A percentile compares a stretch with the other conserved stretches of the same genome.
Evolutionary conservation across 306 rosid species (phyloP).

Genomic region (Malus sieversii): DNA sequence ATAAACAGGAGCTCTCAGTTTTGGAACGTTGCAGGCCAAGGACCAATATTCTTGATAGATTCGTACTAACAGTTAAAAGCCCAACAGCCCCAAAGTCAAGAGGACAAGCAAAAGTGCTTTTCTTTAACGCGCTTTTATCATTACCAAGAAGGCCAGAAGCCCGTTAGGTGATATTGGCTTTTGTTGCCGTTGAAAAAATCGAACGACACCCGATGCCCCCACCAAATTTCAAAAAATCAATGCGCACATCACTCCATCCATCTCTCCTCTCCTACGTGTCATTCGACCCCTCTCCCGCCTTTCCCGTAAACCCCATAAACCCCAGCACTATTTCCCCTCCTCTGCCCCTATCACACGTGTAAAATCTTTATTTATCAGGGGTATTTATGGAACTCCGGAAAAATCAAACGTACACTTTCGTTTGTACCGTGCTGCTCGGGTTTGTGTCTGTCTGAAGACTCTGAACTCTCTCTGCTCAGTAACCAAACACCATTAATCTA

Average conservation of each 20-base stretch:
- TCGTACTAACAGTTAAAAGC: background rate
- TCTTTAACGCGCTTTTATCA: background rate
- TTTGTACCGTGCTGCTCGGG: background rate
- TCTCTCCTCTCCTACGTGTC: background rate
- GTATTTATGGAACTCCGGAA: background rate
- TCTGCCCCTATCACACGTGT: background rate
- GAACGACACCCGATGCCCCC: background rate
- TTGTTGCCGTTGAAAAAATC: background rate
- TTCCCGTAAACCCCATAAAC: background rate
- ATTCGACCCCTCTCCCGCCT: background rate
- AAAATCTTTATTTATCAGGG: background rate
- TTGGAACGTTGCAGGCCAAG: background rate
- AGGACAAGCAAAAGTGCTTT: background rate
- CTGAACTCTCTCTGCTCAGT: background rate
- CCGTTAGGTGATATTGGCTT: background rate
- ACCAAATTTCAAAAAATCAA: conserved; percentile 3
- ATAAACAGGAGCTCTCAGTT: no score
- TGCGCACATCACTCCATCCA: background rate
- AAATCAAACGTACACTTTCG: background rate
- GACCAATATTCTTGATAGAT: background rate
- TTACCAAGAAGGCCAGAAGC: background rate
- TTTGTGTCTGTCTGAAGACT: background rate
- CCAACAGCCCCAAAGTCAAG: background rate
- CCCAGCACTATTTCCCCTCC: background rate
- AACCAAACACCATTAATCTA: background rate